A percentile compares a stretch with the other conserved stretches of the same genome.
phyloP scores from a whole-genome alignment of 306 rosid species.

The Casuarina equisetifolia region DNA sequence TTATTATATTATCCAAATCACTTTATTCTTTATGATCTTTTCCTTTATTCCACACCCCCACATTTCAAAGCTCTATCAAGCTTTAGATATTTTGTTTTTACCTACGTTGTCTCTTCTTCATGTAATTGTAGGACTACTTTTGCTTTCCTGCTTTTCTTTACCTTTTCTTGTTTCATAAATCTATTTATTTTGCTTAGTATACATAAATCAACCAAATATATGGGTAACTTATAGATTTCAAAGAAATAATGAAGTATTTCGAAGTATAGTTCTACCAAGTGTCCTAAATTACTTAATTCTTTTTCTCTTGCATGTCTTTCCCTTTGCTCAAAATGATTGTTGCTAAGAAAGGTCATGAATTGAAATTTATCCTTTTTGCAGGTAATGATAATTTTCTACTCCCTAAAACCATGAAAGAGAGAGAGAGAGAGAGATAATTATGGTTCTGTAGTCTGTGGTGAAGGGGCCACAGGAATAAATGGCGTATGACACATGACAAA shows the following conservation, averaged over 20 bases:
- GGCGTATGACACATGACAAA: conserved; percentile 48
- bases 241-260: background rate
- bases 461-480: conserved; percentile 68
- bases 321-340: background rate
- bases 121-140: conserved; percentile 46
- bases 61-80: conserved; percentile 51
- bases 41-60: conserved; percentile 57
- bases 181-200: background rate
- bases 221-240: background rate
- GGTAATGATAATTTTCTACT: background rate
- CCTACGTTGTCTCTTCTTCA: conserved; percentile 58
- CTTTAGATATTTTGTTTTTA: conserved; percentile 58
- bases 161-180: conserved; percentile 11
- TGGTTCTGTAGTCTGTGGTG: conserved; percentile 22
- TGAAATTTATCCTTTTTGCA: background rate
- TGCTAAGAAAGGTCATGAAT: background rate
- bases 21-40: conserved; percentile 75
- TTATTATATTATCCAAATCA: conserved; percentile 32
- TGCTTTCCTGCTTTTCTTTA: conserved; percentile 36
- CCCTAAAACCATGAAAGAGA: background rate
- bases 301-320: background rate
- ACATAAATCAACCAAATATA: background rate
- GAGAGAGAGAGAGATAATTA: conserved; percentile 8
- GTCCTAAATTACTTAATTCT: background rate
- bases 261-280: background rate